Percentiles rank a stretch among this genome's conserved stretches.
Evolutionary conservation across 169 alveolate species (phyloP).

Genomic region (Cryptosporidium sp.): DNA sequence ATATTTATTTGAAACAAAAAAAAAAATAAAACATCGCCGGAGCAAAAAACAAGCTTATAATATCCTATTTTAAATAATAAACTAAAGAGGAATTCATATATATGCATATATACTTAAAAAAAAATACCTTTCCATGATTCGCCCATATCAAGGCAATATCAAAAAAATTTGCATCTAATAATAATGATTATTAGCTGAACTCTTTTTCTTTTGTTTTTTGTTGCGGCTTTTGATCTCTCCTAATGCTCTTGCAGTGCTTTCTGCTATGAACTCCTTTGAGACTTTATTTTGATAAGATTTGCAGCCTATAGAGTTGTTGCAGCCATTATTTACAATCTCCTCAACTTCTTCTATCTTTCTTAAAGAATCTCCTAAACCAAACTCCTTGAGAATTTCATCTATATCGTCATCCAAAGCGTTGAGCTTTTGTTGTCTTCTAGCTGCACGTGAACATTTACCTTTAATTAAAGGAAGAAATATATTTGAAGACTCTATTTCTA

Average conservation of each 20-base stretch:
- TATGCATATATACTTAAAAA: too few species aligned
- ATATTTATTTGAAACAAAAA: neutral
- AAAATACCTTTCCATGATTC: neutral
- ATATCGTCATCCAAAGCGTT: conserved; percentile 1
- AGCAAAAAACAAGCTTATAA: neutral
- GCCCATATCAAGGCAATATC: neutral
- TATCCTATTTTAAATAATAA: too few species aligned
- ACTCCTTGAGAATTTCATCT: conserved; percentile 4
- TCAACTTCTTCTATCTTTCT: neutral
- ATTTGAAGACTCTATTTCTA: neutral
- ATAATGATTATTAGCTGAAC: too few species aligned
- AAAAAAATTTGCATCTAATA: neutral
- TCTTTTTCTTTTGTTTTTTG: conserved; percentile 21
- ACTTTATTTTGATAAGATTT: neutral
- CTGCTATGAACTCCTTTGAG: neutral
- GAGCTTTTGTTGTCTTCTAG: neutral
- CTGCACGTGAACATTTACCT: neutral
- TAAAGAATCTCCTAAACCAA: neutral
- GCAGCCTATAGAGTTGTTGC: neutral
- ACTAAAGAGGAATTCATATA: neutral
- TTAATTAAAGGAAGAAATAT: conserved; percentile 2
- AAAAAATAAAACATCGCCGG: too few species aligned
- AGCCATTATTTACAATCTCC: neutral
- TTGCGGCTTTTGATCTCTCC: conserved; percentile 5
- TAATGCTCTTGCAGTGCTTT: conserved; percentile 19